A percentile compares a stretch with the other conserved stretches of the same genome.
Evolutionary conservation across 73 alveolate species (phyloP).

Genomic region (Paramecium pentaurelia): DNA sequence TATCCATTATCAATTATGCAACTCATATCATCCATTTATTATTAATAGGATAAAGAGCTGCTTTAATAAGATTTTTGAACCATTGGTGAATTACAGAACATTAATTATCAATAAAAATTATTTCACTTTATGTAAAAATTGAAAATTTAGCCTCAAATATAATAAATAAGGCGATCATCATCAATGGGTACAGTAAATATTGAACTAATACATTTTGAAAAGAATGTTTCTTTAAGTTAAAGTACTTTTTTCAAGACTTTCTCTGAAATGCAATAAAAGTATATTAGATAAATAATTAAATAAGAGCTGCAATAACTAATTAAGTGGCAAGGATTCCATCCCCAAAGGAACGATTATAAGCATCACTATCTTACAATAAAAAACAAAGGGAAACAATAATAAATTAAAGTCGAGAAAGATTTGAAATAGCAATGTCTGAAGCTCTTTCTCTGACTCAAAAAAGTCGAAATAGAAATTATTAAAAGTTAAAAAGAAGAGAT

Average conservation of each 20-base stretch:
- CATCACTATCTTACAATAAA: not conserved
- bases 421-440: not conserved
- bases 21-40: constrained; percentile 18
- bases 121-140: not conserved
- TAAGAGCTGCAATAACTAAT: not conserved
- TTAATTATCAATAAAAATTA: constrained; percentile 4
- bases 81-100: not conserved
- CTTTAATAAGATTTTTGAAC: not conserved
- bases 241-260: constrained; percentile 6
- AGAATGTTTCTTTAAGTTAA: not conserved
- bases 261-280: not conserved
- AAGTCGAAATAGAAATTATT: not conserved
- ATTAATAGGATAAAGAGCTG: not conserved
- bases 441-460: not conserved
- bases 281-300: not conserved
- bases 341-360: not conserved
- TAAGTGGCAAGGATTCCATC: not conserved
- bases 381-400: not conserved
- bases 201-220: not conserved
- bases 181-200: not conserved
- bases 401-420: not conserved
- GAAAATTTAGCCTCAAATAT: not conserved
- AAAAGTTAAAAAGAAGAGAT: constrained; percentile 3
- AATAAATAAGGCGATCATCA: not conserved
- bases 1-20: not conserved